Percentiles rank a stretch among this genome's conserved stretches.
Evolutionary conservation across 2,329 filamentous ascomycete species (phyloP).

Genomic region (Xylaria sp.): DNA sequence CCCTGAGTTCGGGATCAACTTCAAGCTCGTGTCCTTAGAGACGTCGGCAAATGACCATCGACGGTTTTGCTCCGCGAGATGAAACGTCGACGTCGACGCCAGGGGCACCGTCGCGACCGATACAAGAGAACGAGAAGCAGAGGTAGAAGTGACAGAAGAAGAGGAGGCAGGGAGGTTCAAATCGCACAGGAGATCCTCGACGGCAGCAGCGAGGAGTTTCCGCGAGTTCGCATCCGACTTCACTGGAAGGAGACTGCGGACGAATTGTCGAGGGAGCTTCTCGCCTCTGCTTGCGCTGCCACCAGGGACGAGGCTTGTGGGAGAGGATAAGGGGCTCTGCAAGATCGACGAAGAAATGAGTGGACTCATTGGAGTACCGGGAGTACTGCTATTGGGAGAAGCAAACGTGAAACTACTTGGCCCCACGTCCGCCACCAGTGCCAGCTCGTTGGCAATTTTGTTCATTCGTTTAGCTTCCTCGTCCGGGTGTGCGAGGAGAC

Average conservation of each 20-base stretch:
- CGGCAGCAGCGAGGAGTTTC: conserved; percentile 64
- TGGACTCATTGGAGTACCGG: neutral
- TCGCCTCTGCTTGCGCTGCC: conserved; percentile 64
- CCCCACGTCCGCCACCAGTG: conserved; percentile 58
- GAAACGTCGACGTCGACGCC: neutral
- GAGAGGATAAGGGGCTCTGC: neutral
- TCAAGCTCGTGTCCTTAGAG: neutral
- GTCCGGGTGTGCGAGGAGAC: conserved; percentile 78
- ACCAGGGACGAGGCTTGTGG: neutral
- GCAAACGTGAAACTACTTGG: neutral
- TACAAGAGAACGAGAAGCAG: neutral
- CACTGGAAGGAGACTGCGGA: conserved; percentile 72
- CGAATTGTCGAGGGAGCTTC: conserved; percentile 79
- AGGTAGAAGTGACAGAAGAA: neutral
- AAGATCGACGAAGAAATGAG: conserved; percentile 38
- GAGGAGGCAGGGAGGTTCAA: conserved; percentile 21
- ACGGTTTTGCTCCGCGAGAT: conserved; percentile 12
- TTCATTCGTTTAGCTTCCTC: conserved; percentile 74
- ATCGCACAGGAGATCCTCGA: conserved; percentile 51
- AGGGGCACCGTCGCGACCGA: neutral
- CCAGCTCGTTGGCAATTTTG: conserved; percentile 71
- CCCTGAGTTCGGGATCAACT: neutral
- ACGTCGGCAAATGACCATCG: conserved; percentile 17
- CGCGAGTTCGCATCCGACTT: conserved; percentile 61
- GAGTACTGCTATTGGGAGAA: neutral